Evolutionary conservation across 2,329 filamentous ascomycete genomes (phyloP).

Genomic region (Teratosphaeria epicoccoides): DNA sequence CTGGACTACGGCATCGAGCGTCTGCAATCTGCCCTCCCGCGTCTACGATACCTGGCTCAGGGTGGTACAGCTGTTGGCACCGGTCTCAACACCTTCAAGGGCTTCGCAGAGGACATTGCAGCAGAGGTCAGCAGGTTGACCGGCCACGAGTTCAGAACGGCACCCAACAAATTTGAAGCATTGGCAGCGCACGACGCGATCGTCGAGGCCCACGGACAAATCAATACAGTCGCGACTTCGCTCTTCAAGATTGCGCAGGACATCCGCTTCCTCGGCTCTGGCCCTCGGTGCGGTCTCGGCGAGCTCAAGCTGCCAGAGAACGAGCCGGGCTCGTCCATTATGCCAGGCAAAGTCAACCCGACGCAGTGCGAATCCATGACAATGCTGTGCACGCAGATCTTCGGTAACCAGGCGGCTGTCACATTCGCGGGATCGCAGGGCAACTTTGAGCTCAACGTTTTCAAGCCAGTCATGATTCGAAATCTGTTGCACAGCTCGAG

Average conservation of each 20-base stretch:
- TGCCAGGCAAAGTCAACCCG: conserved; percentile 99
- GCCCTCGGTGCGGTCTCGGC: conserved; percentile 87
- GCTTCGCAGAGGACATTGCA: conserved; percentile 89
- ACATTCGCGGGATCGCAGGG: conserved; percentile 95
- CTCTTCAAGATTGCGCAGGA: conserved; percentile 98
- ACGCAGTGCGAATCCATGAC: conserved; percentile 96
- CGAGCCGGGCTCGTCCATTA: conserved; percentile 94
- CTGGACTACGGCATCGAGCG: conserved; percentile 84
- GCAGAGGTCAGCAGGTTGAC: conserved; percentile 87
- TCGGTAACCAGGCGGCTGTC: conserved; percentile 89
- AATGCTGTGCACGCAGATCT: conserved; percentile 95
- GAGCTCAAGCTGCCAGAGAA: conserved; percentile 93
- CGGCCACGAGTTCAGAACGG: conserved; percentile 85
- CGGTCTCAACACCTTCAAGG: conserved; percentile 92
- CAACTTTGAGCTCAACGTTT: conserved; percentile 98
- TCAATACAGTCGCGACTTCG: conserved; percentile 85
- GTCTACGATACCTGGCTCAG: conserved; percentile 79
- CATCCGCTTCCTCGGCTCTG: conserved; percentile 91
- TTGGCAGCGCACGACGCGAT: conserved; percentile 92
- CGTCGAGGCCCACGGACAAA: conserved; percentile 82
- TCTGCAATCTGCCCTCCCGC: conserved; percentile 69
- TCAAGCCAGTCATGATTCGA: conserved; percentile 92
- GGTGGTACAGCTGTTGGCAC: conserved; percentile 95
- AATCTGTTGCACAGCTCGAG: conserved; percentile 89
- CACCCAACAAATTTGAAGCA: conserved; percentile 98